Evolutionary conservation across 2,329 filamentous ascomycete genomes (phyloP).

Genomic region (Clonostachys solani): DNA sequence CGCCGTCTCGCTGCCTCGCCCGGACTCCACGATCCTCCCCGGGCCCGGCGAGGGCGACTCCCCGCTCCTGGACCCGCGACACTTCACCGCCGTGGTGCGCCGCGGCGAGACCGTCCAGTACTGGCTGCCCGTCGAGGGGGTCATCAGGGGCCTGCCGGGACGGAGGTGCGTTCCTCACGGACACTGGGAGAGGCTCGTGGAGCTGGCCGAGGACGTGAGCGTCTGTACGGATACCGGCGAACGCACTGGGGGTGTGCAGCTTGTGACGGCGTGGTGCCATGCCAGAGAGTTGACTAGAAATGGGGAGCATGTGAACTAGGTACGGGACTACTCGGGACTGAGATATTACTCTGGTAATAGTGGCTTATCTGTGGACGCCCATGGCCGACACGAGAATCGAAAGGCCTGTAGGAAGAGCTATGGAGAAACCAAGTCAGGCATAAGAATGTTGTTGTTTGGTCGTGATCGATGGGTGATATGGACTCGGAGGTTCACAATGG

Average conservation of each 20-base stretch:
- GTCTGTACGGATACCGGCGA: not conserved
- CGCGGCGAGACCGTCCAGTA: constrained; percentile 5
- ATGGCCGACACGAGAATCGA: too few species aligned
- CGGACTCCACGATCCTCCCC: not conserved
- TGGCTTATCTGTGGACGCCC: too few species aligned
- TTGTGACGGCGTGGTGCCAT: constrained; percentile 5
- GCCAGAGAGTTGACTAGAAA: not conserved
- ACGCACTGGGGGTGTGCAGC: constrained; percentile 1
- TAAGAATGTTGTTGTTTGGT: too few species aligned
- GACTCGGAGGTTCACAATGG: too few species aligned
- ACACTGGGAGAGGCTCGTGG: constrained; percentile 8
- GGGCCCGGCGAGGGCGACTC: too few species aligned
- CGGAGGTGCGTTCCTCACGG: constrained; percentile 3
- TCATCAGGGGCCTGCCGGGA: constrained; percentile 5
- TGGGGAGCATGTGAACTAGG: too few species aligned
- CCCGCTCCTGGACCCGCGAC: not conserved
- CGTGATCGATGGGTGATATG: too few species aligned
- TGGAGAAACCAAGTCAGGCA: too few species aligned
- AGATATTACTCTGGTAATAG: too few species aligned
- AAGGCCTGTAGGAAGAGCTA: too few species aligned
- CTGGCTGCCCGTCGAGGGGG: constrained; percentile 5
- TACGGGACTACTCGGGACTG: too few species aligned
- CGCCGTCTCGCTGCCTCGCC: not conserved
- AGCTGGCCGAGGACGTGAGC: constrained; percentile 3
- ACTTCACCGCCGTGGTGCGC: constrained; percentile 3